Base-by-base conservation (phyloP, 768 basidiomycete species). In the Antrodiella citrinella region DNA sequence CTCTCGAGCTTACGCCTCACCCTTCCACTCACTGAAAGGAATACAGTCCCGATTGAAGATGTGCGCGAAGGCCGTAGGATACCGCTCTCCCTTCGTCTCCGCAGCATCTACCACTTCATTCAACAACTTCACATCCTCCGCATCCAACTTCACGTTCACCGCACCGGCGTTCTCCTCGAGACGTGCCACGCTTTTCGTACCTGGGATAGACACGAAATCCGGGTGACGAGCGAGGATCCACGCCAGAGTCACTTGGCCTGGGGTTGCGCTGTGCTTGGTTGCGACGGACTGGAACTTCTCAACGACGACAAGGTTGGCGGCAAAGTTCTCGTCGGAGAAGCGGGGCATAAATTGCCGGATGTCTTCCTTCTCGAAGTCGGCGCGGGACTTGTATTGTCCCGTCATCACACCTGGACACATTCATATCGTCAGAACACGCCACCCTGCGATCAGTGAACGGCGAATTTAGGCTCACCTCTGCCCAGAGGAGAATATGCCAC, bases 401-500 rank as follows among this genome's bases (percentile, higher is more conserved):
- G 9, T 18, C 44, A n/a, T n/a, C n/a, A n/a, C n/a, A n/a, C n/a
- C n/a, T n/a, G n/a, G n/a, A n/a, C n/a, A n/a, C n/a, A n/a, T n/a
- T n/a, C n/a, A n/a, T n/a, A n/a, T n/a, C n/a, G n/a, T n/a, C n/a
- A n/a, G n/a, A n/a, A n/a, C n/a, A n/a, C n/a, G n/a, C n/a, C n/a
- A n/a, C n/a, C n/a, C n/a, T n/a, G n/a, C n/a, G n/a, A n/a, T n/a
- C n/a, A n/a, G n/a, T n/a, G n/a, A n/a, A n/a, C n/a, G n/a, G n/a
- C n/a, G n/a, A n/a, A n/a, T n/a, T n/a, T n/a, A n/a, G n/a, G n/a
- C n/a, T n/a, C n/a, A n/a, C 64, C 62, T 13, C 62, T 51, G 9
- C 62, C 59, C 26, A 64, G 50, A 4, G 65, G 65, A 20, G 67
- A 66, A 54, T 74, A 76, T 1, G 72, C 69, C 19, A 77, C 66